Evolutionary conservation across 2,329 filamentous ascomycete genomes (phyloP).

Genomic region (Lasiodiplodia gonubiensis): DNA sequence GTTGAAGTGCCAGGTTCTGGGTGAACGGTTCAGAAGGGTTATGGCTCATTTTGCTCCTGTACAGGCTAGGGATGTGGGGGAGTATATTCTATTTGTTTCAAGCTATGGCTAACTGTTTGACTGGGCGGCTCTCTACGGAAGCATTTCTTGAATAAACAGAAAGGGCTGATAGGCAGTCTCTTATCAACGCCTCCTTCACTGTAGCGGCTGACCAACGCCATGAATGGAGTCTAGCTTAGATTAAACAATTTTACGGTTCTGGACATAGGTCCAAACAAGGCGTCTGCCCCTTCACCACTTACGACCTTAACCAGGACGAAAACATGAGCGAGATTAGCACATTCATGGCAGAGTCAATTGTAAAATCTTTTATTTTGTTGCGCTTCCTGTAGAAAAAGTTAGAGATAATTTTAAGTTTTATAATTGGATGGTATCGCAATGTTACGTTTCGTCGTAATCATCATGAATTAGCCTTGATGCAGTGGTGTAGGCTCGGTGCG

Average conservation of each 20-base stretch:
- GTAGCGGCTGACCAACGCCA: no score
- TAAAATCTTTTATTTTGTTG: no score
- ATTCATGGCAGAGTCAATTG: no score
- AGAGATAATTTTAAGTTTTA: no score
- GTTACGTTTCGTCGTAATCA: not conserved
- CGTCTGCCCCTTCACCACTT: no score
- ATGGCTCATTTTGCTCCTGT: not conserved
- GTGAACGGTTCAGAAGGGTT: not conserved
- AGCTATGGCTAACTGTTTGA: not conserved
- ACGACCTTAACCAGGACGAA: no score
- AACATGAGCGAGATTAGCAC: no score
- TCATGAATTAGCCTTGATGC: not conserved
- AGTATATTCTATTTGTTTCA: not conserved
- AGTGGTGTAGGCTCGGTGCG: not conserved
- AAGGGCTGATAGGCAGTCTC: not conserved
- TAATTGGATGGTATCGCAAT: no score
- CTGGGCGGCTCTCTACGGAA: not conserved
- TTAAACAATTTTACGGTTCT: no score
- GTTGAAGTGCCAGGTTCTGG: constrained; percentile 43
- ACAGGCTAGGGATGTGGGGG: not conserved
- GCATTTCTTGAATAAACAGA: not conserved
- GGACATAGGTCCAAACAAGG: no score
- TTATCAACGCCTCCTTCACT: not conserved
- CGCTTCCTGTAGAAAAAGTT: no score
- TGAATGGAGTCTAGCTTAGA: no score